Conservation (phyloP, 257 asterid species). For the Rehmannia glutinosa region DNA sequence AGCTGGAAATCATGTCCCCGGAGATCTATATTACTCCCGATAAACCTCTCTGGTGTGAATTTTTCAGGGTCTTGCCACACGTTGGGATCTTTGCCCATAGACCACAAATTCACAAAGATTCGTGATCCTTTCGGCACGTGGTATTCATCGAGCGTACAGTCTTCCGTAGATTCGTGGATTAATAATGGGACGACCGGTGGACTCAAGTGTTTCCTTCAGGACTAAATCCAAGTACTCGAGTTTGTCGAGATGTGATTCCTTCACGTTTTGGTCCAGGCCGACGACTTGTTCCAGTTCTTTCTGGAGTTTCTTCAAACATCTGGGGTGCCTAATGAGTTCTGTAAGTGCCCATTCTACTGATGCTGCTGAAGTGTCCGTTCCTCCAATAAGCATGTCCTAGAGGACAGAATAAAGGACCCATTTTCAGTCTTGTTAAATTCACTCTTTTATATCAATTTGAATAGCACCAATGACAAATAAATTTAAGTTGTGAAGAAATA, state of each 20-base stretch:
- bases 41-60: constrained; percentile 28
- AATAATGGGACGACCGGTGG: not conserved
- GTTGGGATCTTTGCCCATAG: not conserved
- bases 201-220: not conserved
- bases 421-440: no score
- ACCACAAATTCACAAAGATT: constrained; percentile 11
- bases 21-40: constrained; percentile 6
- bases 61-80: not conserved
- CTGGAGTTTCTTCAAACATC: constrained; percentile 12
- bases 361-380: constrained; percentile 14
- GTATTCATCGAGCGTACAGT: constrained; percentile 16
- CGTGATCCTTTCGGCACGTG: constrained; percentile 21
- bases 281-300: constrained; percentile 15
- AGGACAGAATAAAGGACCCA: not conserved
- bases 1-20: constrained; percentile 17
- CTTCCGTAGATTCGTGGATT: constrained; percentile 20
- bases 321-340: constrained; percentile 13
- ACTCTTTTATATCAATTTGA: no score
- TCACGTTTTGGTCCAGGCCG: not conserved
- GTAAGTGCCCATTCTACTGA: constrained; percentile 17
- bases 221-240: not conserved
- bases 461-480: no score
- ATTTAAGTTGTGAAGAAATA: no score
- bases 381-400: constrained; percentile 24
- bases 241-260: not conserved